Evolutionary conservation across 306 rosid genomes (phyloP).

Genomic region (Dicorynia guianensis): DNA sequence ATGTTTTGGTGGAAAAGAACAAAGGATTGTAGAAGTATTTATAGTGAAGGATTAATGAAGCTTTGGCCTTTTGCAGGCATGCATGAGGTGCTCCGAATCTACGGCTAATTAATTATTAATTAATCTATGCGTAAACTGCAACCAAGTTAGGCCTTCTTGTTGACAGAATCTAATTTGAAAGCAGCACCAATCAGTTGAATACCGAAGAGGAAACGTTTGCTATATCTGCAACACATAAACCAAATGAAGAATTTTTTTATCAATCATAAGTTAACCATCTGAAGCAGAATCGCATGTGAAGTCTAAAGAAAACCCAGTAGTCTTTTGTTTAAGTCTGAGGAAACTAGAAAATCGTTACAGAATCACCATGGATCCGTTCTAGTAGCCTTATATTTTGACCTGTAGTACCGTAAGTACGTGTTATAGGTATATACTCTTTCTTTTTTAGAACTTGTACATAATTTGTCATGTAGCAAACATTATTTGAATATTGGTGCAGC

Average conservation of each 20-base stretch:
- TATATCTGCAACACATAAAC: background rate
- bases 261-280: background rate
- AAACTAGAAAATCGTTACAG: slow-evolving; percentile 40
- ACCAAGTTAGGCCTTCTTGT: slow-evolving; percentile 45
- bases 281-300: background rate
- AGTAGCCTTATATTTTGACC: slow-evolving; percentile 31
- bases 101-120: slow-evolving; percentile 16
- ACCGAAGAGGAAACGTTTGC: background rate
- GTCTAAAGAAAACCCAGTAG: background rate
- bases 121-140: background rate
- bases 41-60: slow-evolving; percentile 35
- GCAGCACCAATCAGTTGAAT: slow-evolving; percentile 8
- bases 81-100: slow-evolving; percentile 50
- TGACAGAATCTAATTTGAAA: slow-evolving; percentile 26
- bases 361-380: slow-evolving; percentile 41
- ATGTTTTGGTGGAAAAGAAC: slow-evolving; percentile 39
- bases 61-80: background rate
- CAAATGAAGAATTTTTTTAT: background rate
- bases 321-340: background rate
- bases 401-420: too few relatives aligned
- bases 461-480: too few relatives aligned
- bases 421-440: too few relatives aligned
- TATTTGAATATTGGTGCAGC: too few relatives aligned
- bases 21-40: slow-evolving; percentile 39
- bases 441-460: too few relatives aligned